Evolutionary conservation across 148 eudicot genomes (phyloP).

Genomic region (Polygonum aviculare): DNA sequence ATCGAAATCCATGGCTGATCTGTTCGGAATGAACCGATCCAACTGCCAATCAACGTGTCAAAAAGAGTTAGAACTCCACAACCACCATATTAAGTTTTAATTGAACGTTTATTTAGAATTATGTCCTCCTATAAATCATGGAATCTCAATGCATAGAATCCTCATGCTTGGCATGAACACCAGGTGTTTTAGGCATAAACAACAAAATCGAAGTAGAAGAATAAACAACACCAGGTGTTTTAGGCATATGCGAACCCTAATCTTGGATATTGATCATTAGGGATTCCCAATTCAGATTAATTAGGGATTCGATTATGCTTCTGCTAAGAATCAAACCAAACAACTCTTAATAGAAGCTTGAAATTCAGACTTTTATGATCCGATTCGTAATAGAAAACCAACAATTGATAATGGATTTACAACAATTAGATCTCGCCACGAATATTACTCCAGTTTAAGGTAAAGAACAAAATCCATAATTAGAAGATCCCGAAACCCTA

Average conservation of each 20-base stretch:
- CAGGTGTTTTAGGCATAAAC: too few species aligned
- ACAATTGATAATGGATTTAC: not conserved
- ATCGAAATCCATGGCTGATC: constrained; percentile 95
- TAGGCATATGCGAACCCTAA: not conserved
- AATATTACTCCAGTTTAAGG: not conserved
- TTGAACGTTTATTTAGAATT: not conserved
- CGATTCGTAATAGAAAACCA: not conserved
- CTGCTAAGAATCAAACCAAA: not conserved
- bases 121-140: not conserved
- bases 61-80: not conserved
- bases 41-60: constrained; percentile 30
- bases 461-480: not conserved
- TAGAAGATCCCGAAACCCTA: constrained; percentile 1
- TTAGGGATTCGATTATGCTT: not conserved
- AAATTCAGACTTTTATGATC: not conserved
- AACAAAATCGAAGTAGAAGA: not conserved
- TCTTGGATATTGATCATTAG: not conserved
- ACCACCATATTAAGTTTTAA: not conserved
- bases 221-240: not conserved
- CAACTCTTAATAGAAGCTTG: not conserved
- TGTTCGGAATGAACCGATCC: constrained; percentile 94
- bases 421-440: not conserved
- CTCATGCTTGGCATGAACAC: too few species aligned
- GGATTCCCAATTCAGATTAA: not conserved
- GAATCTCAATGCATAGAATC: not conserved